Base-by-base conservation (phyloP, 2,329 filamentous ascomycete species). In the Neocatenulostroma microsporum region DNA sequence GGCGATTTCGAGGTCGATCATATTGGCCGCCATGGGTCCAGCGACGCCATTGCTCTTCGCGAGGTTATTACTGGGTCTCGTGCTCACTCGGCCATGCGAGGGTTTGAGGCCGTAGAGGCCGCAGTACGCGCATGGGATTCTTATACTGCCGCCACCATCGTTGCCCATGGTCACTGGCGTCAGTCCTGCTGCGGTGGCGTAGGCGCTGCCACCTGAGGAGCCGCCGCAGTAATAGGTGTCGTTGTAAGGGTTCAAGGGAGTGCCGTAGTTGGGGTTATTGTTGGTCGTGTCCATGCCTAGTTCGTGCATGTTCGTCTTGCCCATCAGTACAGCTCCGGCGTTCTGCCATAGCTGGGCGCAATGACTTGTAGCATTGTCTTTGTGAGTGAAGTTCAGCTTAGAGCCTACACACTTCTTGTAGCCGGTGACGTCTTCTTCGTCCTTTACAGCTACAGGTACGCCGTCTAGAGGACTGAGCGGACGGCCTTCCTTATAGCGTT, bases 91-190 rank as follows among this genome's bases (percentile, higher is more conserved):
- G 52, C 80, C 74, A 55, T 91, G 82, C 0, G 76, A 80, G 1
- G 84, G 69, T 61, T 94, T 94, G 40, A 94, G 69, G 2, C 86
- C 86, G 60, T 82, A 94, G 15, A 85, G 64, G 32, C 85, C 84
- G 57, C 84, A 91, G 64, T 83, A 89, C 21, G 73, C 71, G 1
- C 78, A 65, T 0, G 85, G 85, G 24, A 91, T 74, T 25, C 85
- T 78, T 39, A 85, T 74, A 42, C 78, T 84, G 40, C 82, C 82
- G 28, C 82, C 80, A 3, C 80, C 79, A 52, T 87, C 82, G 4
- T 79, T 80, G 24, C 83, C 85, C 18, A 88, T 67, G 1, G 76
- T 74, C 43, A 86, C 77, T n/a, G 84, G 84, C 3, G 88, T 70
- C 17, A 91, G 62, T 2, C 84, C 84, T 6, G 76, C 73, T 14